Percentiles rank a stretch among this genome's conserved stretches.
These are phyloP conservation scores for Bipolaris bicolor DNA, from an alignment of 2,329 filamentous ascomycete species.

Conservation along the genomic window DNA sequence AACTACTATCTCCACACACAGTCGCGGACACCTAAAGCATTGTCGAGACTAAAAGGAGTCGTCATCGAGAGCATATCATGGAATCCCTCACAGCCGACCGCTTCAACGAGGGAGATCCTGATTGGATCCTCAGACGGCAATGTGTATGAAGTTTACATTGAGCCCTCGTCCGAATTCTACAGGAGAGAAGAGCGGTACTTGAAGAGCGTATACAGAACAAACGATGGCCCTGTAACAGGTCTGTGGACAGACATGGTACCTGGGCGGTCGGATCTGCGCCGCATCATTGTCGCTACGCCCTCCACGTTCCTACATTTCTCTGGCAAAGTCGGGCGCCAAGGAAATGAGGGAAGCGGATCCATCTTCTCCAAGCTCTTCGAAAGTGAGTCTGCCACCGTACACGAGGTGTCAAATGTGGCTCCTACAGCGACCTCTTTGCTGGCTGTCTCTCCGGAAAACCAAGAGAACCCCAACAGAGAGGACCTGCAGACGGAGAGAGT, in stretches of 20 bases:
- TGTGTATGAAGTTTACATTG: conserved; percentile 93
- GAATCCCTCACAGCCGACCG: conserved; percentile 91
- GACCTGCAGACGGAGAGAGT: conserved; percentile 69
- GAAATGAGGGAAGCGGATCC: conserved; percentile 78
- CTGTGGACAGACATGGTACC: conserved; percentile 79
- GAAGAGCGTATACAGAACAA: conserved; percentile 79
- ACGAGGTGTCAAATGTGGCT: conserved; percentile 71
- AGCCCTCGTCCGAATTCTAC: conserved; percentile 94
- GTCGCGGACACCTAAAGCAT: conserved; percentile 81
- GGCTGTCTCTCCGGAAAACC: conserved; percentile 74
- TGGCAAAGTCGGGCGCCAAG: conserved; percentile 74
- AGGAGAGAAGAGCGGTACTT: conserved; percentile 92
- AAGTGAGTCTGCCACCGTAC: conserved; percentile 75
- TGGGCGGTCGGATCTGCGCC: conserved; percentile 72
- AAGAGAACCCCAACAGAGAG: conserved; percentile 58
- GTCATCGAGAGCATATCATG: conserved; percentile 89
- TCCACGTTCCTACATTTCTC: conserved; percentile 79
- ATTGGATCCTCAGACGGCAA: conserved; percentile 91
- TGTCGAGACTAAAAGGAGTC: conserved; percentile 84
- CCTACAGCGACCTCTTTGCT: conserved; percentile 68
- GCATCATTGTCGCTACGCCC: conserved; percentile 81
- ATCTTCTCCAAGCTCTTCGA: conserved; percentile 91
- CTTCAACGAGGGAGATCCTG: conserved; percentile 92
- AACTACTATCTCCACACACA: conserved; percentile 98
- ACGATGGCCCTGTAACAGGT: conserved; percentile 83